A percentile compares a stretch with the other conserved stretches of the same genome.
These are phyloP conservation scores for Ogataea pilisensis DNA, from an alignment of 805 yeast genomes.

Conservation along the genomic window DNA sequence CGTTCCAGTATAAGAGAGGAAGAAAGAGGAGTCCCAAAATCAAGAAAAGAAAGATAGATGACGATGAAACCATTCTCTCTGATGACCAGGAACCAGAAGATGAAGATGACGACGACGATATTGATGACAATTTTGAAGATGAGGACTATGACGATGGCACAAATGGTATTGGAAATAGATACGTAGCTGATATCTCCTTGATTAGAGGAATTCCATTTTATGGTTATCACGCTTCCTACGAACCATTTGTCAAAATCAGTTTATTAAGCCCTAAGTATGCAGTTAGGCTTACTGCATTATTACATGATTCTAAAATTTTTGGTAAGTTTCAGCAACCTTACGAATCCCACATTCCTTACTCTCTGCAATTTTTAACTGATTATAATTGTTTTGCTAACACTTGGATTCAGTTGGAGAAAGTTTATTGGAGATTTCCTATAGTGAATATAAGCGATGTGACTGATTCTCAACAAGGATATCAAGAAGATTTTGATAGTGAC, in stretches of 20 bases:
- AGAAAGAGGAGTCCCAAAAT: conserved; percentile 12
- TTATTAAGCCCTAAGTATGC: conserved; percentile 59
- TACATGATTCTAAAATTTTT: conserved; percentile 39
- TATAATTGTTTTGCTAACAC: conserved; percentile 82
- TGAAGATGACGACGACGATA: conserved; percentile 13
- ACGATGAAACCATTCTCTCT: not conserved
- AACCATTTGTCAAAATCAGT: conserved; percentile 64
- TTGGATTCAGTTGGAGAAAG: conserved; percentile 52
- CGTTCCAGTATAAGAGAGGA: conserved; percentile 30
- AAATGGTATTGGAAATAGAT: conserved; percentile 31
- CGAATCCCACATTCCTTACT: conserved; percentile 79
- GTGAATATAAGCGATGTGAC: conserved; percentile 10
- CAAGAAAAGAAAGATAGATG: conserved; percentile 6
- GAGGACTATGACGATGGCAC: conserved; percentile 12
- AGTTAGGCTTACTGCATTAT: conserved; percentile 48
- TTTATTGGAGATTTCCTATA: conserved; percentile 57
- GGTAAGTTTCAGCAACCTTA: conserved; percentile 45
- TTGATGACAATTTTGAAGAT: conserved; percentile 10
- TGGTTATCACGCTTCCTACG: conserved; percentile 69
- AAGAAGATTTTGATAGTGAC: conserved; percentile 23
- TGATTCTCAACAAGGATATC: conserved; percentile 13
- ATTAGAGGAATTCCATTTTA: conserved; percentile 80
- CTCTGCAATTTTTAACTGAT: conserved; percentile 76
- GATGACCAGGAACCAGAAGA: conserved; percentile 12
- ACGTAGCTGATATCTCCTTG: conserved; percentile 54